phyloP scores from a whole-genome alignment of 176 grass and related monocot species.

The Avena insularis region DNA sequence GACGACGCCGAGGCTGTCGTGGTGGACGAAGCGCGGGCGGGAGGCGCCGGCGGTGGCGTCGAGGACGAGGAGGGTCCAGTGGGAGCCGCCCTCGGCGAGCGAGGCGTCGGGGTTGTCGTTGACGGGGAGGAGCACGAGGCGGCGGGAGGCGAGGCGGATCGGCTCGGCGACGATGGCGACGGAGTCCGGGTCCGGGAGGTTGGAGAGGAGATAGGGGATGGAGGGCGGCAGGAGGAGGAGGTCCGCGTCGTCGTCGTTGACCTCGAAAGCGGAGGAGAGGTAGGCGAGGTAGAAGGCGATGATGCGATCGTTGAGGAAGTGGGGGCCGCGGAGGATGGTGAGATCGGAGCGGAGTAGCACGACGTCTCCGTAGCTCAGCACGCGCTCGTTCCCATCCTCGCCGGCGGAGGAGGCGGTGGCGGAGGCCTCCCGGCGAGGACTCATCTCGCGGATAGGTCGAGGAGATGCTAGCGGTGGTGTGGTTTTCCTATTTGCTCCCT shows the following conservation, averaged over 20 bases:
- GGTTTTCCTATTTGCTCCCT: not conserved
- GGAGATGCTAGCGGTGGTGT: not conserved
- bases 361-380: constrained; percentile 66
- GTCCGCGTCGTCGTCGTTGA: constrained; percentile 23
- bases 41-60: constrained; percentile 25
- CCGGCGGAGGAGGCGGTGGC: not conserved
- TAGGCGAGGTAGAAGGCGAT: constrained; percentile 77
- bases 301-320: constrained; percentile 81
- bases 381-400: constrained; percentile 44
- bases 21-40: constrained; percentile 72
- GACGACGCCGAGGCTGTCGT: constrained; percentile 55
- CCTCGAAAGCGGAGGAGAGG: constrained; percentile 40
- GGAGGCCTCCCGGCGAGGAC: not conserved
- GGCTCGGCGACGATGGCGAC: constrained; percentile 54
- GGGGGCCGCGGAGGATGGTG: constrained; percentile 51
- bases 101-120: constrained; percentile 67
- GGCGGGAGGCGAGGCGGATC: constrained; percentile 52
- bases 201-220: constrained; percentile 76
- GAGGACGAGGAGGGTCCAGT: constrained; percentile 73
- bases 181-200: constrained; percentile 50
- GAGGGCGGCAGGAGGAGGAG: constrained; percentile 72
- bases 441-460: not conserved
- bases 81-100: constrained; percentile 60
- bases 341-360: constrained; percentile 75
- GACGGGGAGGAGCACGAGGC: constrained; percentile 69